phyloP scores from a whole-genome alignment of 1,284 basidiomycete species.

The Omphalotus olearius region DNA sequence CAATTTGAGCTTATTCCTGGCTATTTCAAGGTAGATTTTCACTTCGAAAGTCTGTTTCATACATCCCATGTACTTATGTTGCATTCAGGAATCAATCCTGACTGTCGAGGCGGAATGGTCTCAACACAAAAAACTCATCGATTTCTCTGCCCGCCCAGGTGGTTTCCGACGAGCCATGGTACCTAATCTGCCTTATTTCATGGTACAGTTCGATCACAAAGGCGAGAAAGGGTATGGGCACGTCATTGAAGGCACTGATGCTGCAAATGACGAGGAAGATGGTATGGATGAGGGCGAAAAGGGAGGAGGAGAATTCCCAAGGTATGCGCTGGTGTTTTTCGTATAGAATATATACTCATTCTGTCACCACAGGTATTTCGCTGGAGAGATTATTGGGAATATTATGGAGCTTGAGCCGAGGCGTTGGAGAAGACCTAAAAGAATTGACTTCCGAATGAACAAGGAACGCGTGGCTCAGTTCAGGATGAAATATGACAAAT shows the following conservation, averaged over 20 bases:
- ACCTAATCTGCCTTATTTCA: constrained; percentile 96
- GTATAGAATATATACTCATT: background rate
- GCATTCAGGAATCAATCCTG: constrained; percentile 80
- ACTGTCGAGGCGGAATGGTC: constrained; percentile 95
- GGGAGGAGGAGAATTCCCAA: constrained; percentile 85
- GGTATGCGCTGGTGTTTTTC: constrained; percentile 41
- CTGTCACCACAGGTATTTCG: constrained; percentile 65
- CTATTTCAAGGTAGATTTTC: constrained; percentile 77
- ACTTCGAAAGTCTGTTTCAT: background rate
- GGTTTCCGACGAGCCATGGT: constrained; percentile 93
- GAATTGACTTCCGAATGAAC: constrained; percentile 68
- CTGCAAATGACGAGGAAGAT: constrained; percentile 60
- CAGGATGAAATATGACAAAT: constrained; percentile 64
- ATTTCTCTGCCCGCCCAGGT: constrained; percentile 84
- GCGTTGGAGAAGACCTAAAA: constrained; percentile 78
- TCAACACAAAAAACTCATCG: constrained; percentile 94
- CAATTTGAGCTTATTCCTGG: constrained; percentile 84
- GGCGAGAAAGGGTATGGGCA: constrained; percentile 97
- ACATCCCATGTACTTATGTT: background rate
- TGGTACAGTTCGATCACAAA: constrained; percentile 97
- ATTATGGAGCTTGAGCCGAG: constrained; percentile 86
- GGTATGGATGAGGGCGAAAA: constrained; percentile 82
- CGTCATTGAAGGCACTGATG: constrained; percentile 85
- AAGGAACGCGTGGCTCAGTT: constrained; percentile 68
- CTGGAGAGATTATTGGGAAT: constrained; percentile 92